Evolutionary conservation across 2,329 filamentous ascomycete species (phyloP), one percentile per base, ranked within the genome.

Genomic region (Whalleya microplaca): DNA sequence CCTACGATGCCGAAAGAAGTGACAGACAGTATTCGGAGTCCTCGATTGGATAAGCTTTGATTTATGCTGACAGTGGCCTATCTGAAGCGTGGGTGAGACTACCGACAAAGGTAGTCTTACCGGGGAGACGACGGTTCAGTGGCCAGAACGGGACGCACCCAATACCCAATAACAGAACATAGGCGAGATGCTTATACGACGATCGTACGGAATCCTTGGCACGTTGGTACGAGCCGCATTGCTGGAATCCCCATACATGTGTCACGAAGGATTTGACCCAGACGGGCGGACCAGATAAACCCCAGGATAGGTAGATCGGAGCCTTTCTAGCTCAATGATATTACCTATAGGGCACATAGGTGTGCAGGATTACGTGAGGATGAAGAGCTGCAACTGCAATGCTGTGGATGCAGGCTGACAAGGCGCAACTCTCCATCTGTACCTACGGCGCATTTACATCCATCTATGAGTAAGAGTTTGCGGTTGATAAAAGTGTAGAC

Each of bases 311-410:
- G 41, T 18, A 48, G 14, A 50, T 41, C 19, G 56, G 51, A 44
- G 40, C n/a, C 19, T 53, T 52, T 53, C 57, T 55, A 55, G 54
- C 44, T 55, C 42, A 48, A 52, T 55, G 60, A 53, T n/a, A n/a
- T n/a, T n/a, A 16, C 45, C 58, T 50, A 50, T 51, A 46, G 14
- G 32, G 52, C 50, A 55, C 50, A 41, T 45, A 49, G 57, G 46
- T 52, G 57, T 52, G 58, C 57, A 52, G 55, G 58, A 58, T 62
- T 59, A 62, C 46, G 56, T 59, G 53, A 57, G 56, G 40, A 12
- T 16, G 21, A 41, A 37, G 41, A 29, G 45, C 44, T 27, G 48
- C 7, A 16, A 45, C 49, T 40, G 53, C 43, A 42, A 12, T 37
- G 32, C 10, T 16, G 5, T 37, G 3, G 32, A 37, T 37, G 32